Percentiles rank a stretch among this genome's conserved stretches.
phyloP scores from a whole-genome alignment of 495 filamentous ascomycete species.

The Recurvomyces mirabilis region DNA sequence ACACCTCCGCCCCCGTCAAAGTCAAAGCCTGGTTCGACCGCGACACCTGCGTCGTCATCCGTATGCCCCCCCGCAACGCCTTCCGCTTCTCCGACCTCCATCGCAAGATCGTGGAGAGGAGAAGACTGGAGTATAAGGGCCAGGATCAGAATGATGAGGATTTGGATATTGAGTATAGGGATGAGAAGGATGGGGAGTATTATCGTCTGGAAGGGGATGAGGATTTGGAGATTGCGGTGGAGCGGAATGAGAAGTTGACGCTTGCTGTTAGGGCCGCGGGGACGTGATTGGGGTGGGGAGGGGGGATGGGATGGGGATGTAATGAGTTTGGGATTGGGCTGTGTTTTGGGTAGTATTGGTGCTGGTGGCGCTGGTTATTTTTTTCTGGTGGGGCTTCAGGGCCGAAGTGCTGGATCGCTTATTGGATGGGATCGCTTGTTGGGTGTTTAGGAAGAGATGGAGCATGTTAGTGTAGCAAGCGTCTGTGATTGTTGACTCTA shows the following conservation, averaged over 20 bases:
- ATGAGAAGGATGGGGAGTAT: conserved; percentile 66
- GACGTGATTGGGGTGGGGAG: neutral
- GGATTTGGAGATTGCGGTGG: conserved; percentile 68
- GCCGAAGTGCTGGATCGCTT: no score
- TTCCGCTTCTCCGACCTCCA: conserved; percentile 50
- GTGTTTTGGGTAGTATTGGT: neutral
- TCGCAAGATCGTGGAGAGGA: conserved; percentile 57
- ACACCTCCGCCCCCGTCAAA: conserved; percentile 62
- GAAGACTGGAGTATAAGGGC: conserved; percentile 28
- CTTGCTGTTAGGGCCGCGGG: conserved; percentile 51
- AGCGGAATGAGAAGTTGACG: conserved; percentile 75
- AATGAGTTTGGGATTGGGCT: neutral
- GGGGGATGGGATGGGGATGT: neutral
- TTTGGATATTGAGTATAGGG: conserved; percentile 71
- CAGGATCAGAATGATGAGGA: conserved; percentile 40
- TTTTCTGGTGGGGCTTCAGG: no score
- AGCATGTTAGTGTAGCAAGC: no score
- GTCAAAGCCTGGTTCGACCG: conserved; percentile 83
- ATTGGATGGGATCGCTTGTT: no score
- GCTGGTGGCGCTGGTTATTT: no score
- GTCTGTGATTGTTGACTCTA: no score
- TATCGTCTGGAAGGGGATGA: conserved; percentile 63
- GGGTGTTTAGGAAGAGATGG: no score
- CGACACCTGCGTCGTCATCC: conserved; percentile 82
- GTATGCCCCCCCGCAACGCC: conserved; percentile 55